Evolutionary conservation across 495 filamentous ascomycete species (phyloP), one percentile per base, ranked within the genome.

Genomic region (Pyronema omphalodes): DNA sequence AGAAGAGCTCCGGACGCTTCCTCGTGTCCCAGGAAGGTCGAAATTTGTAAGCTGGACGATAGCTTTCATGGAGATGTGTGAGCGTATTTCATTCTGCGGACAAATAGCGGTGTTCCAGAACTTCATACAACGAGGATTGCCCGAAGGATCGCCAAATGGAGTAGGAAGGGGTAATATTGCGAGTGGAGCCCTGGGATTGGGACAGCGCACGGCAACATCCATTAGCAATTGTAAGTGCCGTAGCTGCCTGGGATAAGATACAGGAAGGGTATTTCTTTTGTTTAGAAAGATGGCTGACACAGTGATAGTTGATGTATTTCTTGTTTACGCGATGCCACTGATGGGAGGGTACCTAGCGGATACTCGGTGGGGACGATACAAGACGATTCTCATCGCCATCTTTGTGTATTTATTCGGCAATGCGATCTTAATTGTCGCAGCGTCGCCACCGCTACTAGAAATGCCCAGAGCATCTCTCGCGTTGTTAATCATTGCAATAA

Each of bases 61-160:
- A 47, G 81, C 79, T 34, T 80, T 84, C 60, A 74, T 83, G 47
- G 82, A 86, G 67, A 65, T 83, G 46, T 81, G 76, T 68, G 82
- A 86, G 70, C 79, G 82, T 44, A 82, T 84, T 68, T 80, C 78
- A 6, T 85, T 82, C 69, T 84, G 84, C 62, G 83, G 82, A 44
- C 82, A 79, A n/a, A 81, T 75, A 18, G 76, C 75, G 19, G 78
- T 86, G 44, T 81, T 75, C 64, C 68, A 70, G 68, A 81, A 83
- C 61, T 86, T 80, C 72, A 81, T 84, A 57, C 78, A 83, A 61
- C 72, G 77, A 51, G 69, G 74, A 45, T 73, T 81, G 5, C 79
- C 80, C 0, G 44, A 46, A 0, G 67, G 60, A 3, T 78, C 79
- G 7, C 79, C 80, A 51, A 71, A 73, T 3, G 73, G 68, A 39